Conservation (phyloP, 257 asterid species). For the Nicotiana tomentosiformis region DNA sequence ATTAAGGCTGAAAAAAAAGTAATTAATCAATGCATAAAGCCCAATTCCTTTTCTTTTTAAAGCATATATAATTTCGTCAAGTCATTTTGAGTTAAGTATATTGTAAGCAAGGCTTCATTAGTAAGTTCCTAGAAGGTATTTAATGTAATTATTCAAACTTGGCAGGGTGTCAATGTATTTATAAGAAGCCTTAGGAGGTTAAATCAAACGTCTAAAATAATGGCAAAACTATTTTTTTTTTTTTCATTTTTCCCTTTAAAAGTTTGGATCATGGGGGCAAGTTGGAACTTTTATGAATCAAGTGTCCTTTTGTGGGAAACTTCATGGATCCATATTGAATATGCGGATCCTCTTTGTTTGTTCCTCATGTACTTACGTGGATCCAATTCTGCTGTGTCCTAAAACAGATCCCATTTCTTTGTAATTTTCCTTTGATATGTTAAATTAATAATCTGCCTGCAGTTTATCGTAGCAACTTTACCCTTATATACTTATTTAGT, state of each 20-base stretch:
- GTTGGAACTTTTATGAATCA: background rate
- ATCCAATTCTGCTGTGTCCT: background rate
- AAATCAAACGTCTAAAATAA: background rate
- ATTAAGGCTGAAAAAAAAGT: too few relatives aligned
- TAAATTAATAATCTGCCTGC: background rate
- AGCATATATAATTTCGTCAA: too few relatives aligned
- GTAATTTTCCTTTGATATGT: background rate
- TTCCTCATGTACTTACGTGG: background rate
- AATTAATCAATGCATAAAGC: background rate
- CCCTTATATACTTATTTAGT: too few relatives aligned
- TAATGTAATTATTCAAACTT: background rate
- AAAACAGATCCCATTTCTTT: background rate
- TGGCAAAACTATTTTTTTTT: background rate
- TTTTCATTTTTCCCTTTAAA: too few relatives aligned
- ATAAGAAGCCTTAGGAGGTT: background rate
- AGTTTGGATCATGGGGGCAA: background rate
- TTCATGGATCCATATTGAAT: background rate
- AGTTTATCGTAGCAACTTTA: background rate
- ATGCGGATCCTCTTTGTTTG: background rate
- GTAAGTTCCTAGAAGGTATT: background rate
- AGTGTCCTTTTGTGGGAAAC: background rate
- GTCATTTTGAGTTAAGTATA: background rate
- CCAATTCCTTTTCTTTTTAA: background rate
- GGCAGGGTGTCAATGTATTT: background rate
- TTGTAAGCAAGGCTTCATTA: background rate